Evolutionary conservation across 805 yeast genomes (phyloP), one percentile per base, ranked within the genome.

Genomic region (Myxozyma neotropica): DNA sequence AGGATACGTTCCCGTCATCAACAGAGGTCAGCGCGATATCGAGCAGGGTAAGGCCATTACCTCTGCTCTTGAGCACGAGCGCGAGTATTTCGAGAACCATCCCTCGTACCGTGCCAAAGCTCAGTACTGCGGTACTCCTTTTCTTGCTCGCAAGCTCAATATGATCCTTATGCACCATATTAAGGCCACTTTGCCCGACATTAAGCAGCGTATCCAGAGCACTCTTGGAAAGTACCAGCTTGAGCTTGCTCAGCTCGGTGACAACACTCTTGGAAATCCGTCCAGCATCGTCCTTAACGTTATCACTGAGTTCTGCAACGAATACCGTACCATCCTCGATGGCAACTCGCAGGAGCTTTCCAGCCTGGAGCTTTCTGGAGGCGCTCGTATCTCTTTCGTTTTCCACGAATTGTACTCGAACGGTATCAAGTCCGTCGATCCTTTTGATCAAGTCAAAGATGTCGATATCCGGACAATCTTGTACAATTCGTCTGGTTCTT

Each of bases 51-150:
- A 93, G 74, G 86, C 96, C 15, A 93, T 94, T 69, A 83, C 92
- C 72, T 87, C 85, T 40, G 98, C 99, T 1, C 79, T 94, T 67
- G 80, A 81, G 43, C 89, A 88, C 72, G 99, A 94, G 77, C 81
- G 80, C 59, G 74, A 78, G 33, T 94, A 84, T 70, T 94, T 94
- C 70, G 97, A 89, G 74, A 80, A 81, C 67, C 99, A 94, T 74
- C 86, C 96, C 6, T 84, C 96, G 23, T 94, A 94, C 76, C 83
- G 90, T 68, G 87, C 94, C 33, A 94, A 93, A 73, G 93, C 97
- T 6, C 95, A 89, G 71, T 93, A 85, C 77, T 94, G 99, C 76
- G 99, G 99, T 74, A 94, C 99, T n/a, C 97, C 97, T 42, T 94
- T 87, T 74, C 80, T 94, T 72, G 97, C 98, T 53, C 88, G 90